Evolutionary conservation across 345 rosid species (phyloP).

Genomic region (Eucalyptus cloeziana): DNA sequence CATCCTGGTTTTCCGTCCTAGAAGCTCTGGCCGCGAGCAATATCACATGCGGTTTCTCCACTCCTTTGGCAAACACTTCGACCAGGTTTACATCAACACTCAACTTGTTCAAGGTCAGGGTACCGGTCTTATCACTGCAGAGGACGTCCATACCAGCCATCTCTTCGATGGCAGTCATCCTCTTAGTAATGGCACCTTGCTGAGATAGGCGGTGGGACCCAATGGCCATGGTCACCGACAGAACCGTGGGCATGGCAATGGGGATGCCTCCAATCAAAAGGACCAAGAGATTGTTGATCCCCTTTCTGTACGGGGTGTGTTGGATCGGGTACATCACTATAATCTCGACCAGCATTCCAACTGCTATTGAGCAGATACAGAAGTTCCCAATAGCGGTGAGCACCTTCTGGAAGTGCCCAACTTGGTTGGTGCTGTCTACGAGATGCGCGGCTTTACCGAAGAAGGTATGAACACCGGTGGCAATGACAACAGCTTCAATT

Average conservation of each 20-base stretch:
- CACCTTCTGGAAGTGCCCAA: slow-evolving; percentile 81
- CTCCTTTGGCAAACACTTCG: slow-evolving; percentile 63
- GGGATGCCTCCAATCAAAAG: slow-evolving; percentile 92
- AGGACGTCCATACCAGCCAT: slow-evolving; percentile 95
- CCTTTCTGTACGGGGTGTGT: slow-evolving; percentile 32
- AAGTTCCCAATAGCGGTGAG: slow-evolving; percentile 82
- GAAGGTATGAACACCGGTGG: slow-evolving; percentile 83
- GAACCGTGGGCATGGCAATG: slow-evolving; percentile 78
- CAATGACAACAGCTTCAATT: slow-evolving; percentile 79
- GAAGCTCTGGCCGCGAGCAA: slow-evolving; percentile 82
- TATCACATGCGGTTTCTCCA: slow-evolving; percentile 51
- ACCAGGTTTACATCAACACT: slow-evolving; percentile 62
- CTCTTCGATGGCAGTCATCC: slow-evolving; percentile 91
- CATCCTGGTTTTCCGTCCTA: slow-evolving; percentile 83
- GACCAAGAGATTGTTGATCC: slow-evolving; percentile 75
- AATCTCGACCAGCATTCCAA: slow-evolving; percentile 60
- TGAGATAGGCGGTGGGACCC: slow-evolving; percentile 68
- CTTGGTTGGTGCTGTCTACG: slow-evolving; percentile 78
- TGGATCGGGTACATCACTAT: slow-evolving; percentile 83
- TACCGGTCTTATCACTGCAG: slow-evolving; percentile 85
- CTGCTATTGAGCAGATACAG: slow-evolving; percentile 66
- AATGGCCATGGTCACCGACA: slow-evolving; percentile 87
- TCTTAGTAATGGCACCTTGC: slow-evolving; percentile 86
- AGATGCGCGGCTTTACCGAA: slow-evolving; percentile 92
- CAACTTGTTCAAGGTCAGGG: slow-evolving; percentile 74